phyloP scores from a whole-genome alignment of 2,329 filamentous ascomycete species.

The Didymella lethalis region DNA sequence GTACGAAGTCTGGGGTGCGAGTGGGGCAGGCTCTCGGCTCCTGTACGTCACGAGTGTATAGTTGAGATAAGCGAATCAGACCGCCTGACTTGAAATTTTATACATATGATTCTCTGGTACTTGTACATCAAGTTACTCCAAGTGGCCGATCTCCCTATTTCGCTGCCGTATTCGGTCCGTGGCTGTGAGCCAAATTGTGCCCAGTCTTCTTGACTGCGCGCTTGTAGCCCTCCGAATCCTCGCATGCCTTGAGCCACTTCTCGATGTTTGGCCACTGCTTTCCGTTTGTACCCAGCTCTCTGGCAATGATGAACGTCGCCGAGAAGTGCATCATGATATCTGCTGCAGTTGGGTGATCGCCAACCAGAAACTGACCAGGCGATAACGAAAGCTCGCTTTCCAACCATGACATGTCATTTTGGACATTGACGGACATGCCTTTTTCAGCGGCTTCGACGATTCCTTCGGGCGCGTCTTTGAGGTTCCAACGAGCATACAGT shows the following conservation, averaged over 20 bases:
- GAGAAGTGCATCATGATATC: slow-evolving; percentile 59
- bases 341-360: slow-evolving; percentile 53
- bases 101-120: not conserved
- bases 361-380: slow-evolving; percentile 52
- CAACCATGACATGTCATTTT: slow-evolving; percentile 57
- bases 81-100: not conserved
- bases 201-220: slow-evolving; percentile 54
- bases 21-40: slow-evolving; percentile 17
- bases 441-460: slow-evolving; percentile 49
- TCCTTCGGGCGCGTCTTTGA: slow-evolving; percentile 39
- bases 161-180: slow-evolving; percentile 1
- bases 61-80: not conserved
- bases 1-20: slow-evolving; percentile 10
- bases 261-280: slow-evolving; percentile 38
- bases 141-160: not conserved
- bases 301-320: slow-evolving; percentile 51
- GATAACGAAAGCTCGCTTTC: slow-evolving; percentile 53
- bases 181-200: slow-evolving; percentile 23
- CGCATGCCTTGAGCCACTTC: slow-evolving; percentile 51
- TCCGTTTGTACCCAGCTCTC: slow-evolving; percentile 48
- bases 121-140: not conserved
- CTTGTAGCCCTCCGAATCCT: slow-evolving; percentile 47
- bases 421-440: slow-evolving; percentile 53
- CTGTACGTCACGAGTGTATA: not conserved
- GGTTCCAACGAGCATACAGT: slow-evolving; percentile 55